A percentile compares a stretch with the other conserved stretches of the same genome.
Evolutionary conservation across 2,329 filamentous ascomycete genomes (phyloP).

Genomic region (Biscogniauxia sp.): DNA sequence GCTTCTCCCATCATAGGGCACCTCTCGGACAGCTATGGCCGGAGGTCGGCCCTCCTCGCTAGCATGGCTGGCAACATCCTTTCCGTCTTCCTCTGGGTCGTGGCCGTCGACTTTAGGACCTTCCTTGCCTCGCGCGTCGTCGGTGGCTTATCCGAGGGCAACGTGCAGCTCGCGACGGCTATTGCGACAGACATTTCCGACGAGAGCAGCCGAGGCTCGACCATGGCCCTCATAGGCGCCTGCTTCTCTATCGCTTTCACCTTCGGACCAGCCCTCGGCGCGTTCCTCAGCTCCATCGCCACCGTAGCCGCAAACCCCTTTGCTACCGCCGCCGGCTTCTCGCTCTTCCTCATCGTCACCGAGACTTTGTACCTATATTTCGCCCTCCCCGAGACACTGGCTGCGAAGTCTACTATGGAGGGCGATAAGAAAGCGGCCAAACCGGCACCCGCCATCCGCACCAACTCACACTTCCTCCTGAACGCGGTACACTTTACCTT

Average conservation of each 20-base stretch:
- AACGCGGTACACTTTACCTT: conserved; percentile 88
- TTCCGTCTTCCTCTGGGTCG: conserved; percentile 91
- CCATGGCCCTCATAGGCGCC: conserved; percentile 93
- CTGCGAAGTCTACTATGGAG: conserved; percentile 26
- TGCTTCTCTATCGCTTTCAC: conserved; percentile 98
- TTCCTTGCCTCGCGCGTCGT: conserved; percentile 92
- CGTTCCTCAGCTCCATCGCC: conserved; percentile 75
- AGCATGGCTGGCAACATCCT: conserved; percentile 93
- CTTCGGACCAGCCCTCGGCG: conserved; percentile 88
- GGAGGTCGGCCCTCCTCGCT: conserved; percentile 80
- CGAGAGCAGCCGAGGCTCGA: conserved; percentile 76
- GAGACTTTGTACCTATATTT: conserved; percentile 89
- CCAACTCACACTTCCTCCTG: conserved; percentile 79
- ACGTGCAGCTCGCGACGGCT: conserved; percentile 92
- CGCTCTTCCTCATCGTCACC: conserved; percentile 75
- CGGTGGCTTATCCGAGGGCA: conserved; percentile 91
- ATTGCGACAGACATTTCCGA: conserved; percentile 97
- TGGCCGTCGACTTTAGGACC: conserved; percentile 89
- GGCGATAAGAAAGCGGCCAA: conserved; percentile 22
- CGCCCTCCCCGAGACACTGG: conserved; percentile 80
- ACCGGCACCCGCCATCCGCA: conserved; percentile 47
- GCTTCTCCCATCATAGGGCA: conserved; percentile 88
- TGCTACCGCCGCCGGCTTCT: conserved; percentile 86
- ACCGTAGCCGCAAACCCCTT: conserved; percentile 88
- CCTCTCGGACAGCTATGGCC: conserved; percentile 84